These are phyloP conservation scores for Leucoagaricus sp. DNA, from an alignment of 1,284 basidiomycete species.

Conservation along the genomic window DNA sequence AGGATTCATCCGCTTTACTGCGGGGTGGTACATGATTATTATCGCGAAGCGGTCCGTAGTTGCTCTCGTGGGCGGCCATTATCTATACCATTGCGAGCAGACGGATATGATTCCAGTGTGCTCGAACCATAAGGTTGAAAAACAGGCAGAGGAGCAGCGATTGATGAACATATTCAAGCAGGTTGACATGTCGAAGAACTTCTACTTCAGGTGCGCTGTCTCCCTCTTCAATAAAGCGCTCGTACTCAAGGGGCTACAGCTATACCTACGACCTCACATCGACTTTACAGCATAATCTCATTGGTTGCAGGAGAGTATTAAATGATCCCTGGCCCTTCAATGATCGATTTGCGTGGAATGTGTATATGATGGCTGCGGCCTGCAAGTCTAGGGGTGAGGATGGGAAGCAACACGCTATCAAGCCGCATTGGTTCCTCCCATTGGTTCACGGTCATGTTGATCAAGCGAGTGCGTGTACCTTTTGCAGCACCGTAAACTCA, in stretches of 20 bases:
- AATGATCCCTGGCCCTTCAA: slow-evolving; percentile 69
- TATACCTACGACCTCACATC: slow-evolving; percentile 98
- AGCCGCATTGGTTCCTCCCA: slow-evolving; percentile 87
- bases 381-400: slow-evolving; percentile 41
- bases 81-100: slow-evolving; percentile 96
- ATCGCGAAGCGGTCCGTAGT: slow-evolving; percentile 92
- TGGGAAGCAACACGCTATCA: slow-evolving; percentile 40
- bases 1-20: slow-evolving; percentile 91
- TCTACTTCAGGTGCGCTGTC: slow-evolving; percentile 87
- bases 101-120: slow-evolving; percentile 82
- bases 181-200: slow-evolving; percentile 98
- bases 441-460: slow-evolving; percentile 97
- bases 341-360: slow-evolving; percentile 96
- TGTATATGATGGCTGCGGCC: slow-evolving; percentile 79
- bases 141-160: slow-evolving; percentile 81
- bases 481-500: background rate
- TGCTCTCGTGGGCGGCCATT: slow-evolving; percentile 94
- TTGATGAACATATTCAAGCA: slow-evolving; percentile 94
- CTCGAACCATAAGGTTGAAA: slow-evolving; percentile 77
- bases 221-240: background rate
- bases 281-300: slow-evolving; percentile 93
- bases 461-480: slow-evolving; percentile 82
- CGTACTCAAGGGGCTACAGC: slow-evolving; percentile 39
- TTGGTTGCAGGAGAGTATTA: slow-evolving; percentile 47
- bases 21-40: slow-evolving; percentile 90